Base-by-base conservation (phyloP, 805 yeast species). In the Saccharomycopsis microspora region DNA sequence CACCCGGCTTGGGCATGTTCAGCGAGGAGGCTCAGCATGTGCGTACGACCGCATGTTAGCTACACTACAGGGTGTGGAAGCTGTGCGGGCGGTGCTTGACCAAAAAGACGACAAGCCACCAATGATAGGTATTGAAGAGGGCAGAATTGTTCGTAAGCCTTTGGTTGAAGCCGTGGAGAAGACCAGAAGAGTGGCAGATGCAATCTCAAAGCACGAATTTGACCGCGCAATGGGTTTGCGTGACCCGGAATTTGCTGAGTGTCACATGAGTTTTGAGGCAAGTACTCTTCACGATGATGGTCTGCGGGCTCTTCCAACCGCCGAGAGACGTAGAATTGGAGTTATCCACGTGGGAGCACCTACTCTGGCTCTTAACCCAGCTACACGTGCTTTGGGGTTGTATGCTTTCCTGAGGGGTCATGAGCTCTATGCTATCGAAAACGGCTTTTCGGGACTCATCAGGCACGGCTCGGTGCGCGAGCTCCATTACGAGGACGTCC, bases 11-110 rank as follows among this genome's bases (percentile, higher is more conserved):
- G 98, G 98, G 47, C 98, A 93, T 64, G 97, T 93, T 47, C 98
- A 93, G 72, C 79, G 98, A 68, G 98, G 98, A 69, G 98, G 98
- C 65, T 78, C 95, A 42, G 97, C 98, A 29, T 96, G 89, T 47
- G 97, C 97, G 2, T 86, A 75, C 58, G 98, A 93, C 64, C 78
- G 98, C 62, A 66, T 83, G 61, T 67, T 93, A 57, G 96, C 97
- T 38, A 90, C 98, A 11, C 64, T 90, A 56, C 98, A 93, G 70
- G 98, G 97, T 66, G 96, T 90, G 39, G 97, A 88, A 58, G 97
- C 98, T 5, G 95, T 93, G 27, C 81, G 83, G 52, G 97, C 97
- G 1, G 90, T 93, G 19, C 71, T 93, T 57, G 88, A 83, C 46
- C 71, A 83, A 47, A 7, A n/a, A 5, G 96, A 96, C 32, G 82